Base-by-base conservation (phyloP, 78 protist genomes). In the Tieghemostelium lacteum region DNA sequence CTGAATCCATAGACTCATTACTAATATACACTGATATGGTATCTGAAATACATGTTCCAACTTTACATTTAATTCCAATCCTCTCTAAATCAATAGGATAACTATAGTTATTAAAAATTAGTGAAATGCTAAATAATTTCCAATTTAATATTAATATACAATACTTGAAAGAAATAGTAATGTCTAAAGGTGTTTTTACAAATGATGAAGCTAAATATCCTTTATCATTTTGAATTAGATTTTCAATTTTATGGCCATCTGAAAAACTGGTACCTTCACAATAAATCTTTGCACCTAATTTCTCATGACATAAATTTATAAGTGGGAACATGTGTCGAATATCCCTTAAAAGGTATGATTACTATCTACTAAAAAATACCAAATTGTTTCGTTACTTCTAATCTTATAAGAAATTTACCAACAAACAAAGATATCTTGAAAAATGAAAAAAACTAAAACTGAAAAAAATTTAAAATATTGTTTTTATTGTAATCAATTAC, bases 41-140 rank as follows among this genome's bases (percentile, higher is more conserved):
- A 42, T 83, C 78, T 31, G 67, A 49, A 1, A 83, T 34, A 58
- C 89, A 67, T 69, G 89, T 69, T 1, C 77, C 77, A 37, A 29
- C 64, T n/a, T 83, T 66, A 54, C 70, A 26, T 0, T n/a, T 14
- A 2, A 83, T 16, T 22, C 89, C 77, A 45, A 83, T 83, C 45
- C 89, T 83, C 12, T 83, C 89, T 26, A 83, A 24, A 66, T 83
- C 89, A 6, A 83, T 83, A 57, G 89, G 60, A 58, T 83, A 78
- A 24, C 88, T 78, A 39, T 5, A 24, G 4, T n/a, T 14, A 28
- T 6, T 36, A 49, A 26, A 37, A 6, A 57, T 57, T 7, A 19
- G 8, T 14, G 17, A n/a, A 31, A 49, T 45, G 22, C 5, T 49
- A 5, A 42, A 49, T 33, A 28, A 3, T 62, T 45, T 45, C 52